Percentiles rank a stretch among this genome's conserved stretches.
These are phyloP conservation scores for Zopfochytrium polystomum DNA, from an alignment of 371 early-diverging fungal genomes.

Conservation along the genomic window DNA sequence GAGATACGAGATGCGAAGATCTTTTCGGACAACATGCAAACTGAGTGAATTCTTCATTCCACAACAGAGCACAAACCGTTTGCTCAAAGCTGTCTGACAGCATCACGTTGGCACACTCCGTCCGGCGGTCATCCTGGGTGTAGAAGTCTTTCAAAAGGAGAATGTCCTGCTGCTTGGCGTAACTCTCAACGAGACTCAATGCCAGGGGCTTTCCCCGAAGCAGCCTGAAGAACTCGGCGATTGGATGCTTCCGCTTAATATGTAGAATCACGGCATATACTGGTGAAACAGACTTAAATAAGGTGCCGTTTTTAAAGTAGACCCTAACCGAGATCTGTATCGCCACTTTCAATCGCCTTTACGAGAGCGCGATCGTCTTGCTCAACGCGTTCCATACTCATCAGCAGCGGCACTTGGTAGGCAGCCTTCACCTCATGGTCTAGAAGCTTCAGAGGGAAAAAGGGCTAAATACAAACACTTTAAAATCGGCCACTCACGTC, in stretches of 20 bases:
- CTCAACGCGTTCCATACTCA: constrained; percentile 92
- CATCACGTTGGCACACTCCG: constrained; percentile 66
- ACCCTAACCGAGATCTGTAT: constrained; percentile 84
- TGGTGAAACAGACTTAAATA: constrained; percentile 18
- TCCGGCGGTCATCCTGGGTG: constrained; percentile 86
- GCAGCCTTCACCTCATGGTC: constrained; percentile 92
- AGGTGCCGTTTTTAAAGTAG: no score
- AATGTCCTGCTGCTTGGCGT: constrained; percentile 70
- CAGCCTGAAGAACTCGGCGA: constrained; percentile 83
- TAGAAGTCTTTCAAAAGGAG: constrained; percentile 87
- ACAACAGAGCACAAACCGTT: constrained; percentile 39
- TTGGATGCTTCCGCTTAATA: constrained; percentile 74
- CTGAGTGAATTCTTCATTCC: no score
- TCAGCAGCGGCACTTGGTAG: constrained; percentile 88
- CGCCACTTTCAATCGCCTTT: constrained; percentile 91
- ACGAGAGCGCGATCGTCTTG: constrained; percentile 82
- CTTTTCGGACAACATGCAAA: constrained; percentile 30
- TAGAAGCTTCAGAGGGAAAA: constrained; percentile 64
- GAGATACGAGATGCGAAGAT: constrained; percentile 60
- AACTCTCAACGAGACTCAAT: constrained; percentile 75
- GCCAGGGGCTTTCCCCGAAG: constrained; percentile 81
- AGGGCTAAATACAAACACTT: no score
- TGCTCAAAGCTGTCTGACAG: constrained; percentile 53
- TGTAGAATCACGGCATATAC: constrained; percentile 88
- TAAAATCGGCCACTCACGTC: constrained; percentile 66